These are phyloP conservation scores for Galeopsis tetrahit DNA, from an alignment of 257 asterid species.

Conservation along the genomic window DNA sequence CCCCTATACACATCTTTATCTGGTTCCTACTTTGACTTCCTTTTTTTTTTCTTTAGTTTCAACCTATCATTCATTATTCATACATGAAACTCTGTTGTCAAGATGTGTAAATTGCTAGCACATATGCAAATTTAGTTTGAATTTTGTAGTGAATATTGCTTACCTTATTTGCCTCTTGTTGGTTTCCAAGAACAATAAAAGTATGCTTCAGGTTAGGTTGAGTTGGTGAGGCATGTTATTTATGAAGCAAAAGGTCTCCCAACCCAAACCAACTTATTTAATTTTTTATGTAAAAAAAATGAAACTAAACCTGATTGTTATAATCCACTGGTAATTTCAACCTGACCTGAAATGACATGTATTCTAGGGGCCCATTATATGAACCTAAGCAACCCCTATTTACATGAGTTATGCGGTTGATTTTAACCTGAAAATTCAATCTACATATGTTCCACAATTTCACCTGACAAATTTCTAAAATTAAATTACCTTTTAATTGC, in stretches of 20 bases:
- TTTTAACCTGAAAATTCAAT: background rate
- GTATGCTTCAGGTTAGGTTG: background rate
- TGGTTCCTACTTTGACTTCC: slow-evolving; percentile 28
- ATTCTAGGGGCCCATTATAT: background rate
- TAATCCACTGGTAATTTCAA: background rate
- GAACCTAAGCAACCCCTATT: background rate
- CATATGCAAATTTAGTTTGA: slow-evolving; percentile 22
- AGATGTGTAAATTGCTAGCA: slow-evolving; percentile 13
- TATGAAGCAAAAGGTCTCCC: background rate
- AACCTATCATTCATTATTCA: background rate
- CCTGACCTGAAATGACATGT: background rate
- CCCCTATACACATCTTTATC: slow-evolving; percentile 16
- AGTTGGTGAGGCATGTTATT: background rate
- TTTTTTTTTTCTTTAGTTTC: slow-evolving; percentile 18
- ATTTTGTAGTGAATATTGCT: slow-evolving; percentile 3
- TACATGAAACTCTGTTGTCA: slow-evolving; percentile 10
- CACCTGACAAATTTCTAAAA: background rate
- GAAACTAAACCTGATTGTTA: background rate
- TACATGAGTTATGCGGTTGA: background rate
- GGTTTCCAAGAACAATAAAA: slow-evolving; percentile 23
- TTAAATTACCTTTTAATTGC: background rate
- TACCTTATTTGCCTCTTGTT: background rate
- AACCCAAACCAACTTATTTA: background rate
- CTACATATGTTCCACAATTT: background rate
- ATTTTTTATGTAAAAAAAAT: background rate